phyloP scores from a whole-genome alignment of 2,329 filamentous ascomycete genomes.

The Diaporthe destruens region DNA sequence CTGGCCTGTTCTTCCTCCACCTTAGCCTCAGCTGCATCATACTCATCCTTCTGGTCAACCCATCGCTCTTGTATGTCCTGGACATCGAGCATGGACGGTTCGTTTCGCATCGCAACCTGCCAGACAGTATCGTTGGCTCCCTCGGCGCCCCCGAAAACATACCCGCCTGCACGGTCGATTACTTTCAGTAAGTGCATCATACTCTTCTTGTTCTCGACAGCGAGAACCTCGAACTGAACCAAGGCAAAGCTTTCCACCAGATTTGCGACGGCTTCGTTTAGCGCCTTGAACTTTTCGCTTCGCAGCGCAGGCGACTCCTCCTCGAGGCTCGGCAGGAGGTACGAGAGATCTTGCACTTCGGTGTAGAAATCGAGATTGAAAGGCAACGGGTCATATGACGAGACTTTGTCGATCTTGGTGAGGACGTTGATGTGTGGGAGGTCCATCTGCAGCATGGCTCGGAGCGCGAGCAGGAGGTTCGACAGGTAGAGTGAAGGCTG shows the following conservation, averaged over 20 bases:
- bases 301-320: slow-evolving; percentile 79
- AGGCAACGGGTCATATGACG: slow-evolving; percentile 84
- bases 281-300: slow-evolving; percentile 81
- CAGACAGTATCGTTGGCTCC: slow-evolving; percentile 97
- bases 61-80: slow-evolving; percentile 95
- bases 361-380: slow-evolving; percentile 99
- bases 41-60: slow-evolving; percentile 90
- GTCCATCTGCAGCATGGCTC: slow-evolving; percentile 98
- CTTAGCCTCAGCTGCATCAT: slow-evolving; percentile 82
- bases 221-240: slow-evolving; percentile 91
- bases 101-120: slow-evolving; percentile 91
- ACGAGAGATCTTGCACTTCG: slow-evolving; percentile 91
- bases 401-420: slow-evolving; percentile 96
- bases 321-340: slow-evolving; percentile 84
- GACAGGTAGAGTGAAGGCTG: slow-evolving; percentile 95
- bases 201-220: slow-evolving; percentile 95
- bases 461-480: slow-evolving; percentile 90
- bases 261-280: slow-evolving; percentile 89
- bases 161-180: slow-evolving; percentile 92
- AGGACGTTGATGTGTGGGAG: slow-evolving; percentile 95
- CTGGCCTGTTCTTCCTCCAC: slow-evolving; percentile 82
- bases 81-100: slow-evolving; percentile 81
- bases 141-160: slow-evolving; percentile 90
- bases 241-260: slow-evolving; percentile 91
- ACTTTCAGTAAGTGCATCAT: slow-evolving; percentile 93